Base-by-base conservation (phyloP, 768 basidiomycete species). In the Mycena capillaripes region DNA sequence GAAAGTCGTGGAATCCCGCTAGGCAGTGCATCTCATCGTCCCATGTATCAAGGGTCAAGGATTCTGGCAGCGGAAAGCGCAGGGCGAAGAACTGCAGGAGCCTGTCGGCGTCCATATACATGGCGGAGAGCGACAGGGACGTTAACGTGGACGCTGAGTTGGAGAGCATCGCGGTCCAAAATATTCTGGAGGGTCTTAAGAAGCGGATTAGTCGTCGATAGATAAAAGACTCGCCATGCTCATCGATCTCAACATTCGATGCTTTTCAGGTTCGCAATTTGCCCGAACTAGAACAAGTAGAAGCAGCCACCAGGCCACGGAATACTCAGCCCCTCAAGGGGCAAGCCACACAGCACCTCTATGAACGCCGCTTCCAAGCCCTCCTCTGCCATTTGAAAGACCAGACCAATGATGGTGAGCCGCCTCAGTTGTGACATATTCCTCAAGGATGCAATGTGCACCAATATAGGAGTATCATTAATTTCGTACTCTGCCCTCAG, bases 341-440 rank as follows among this genome's bases (percentile, higher is more conserved):
- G 42, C 30, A 66, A 29, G 30, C 42, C 21, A 9, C 19, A 19
- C 44, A 66, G 21, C 2, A 29, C 23, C 6, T 57, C 42, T 6
- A 66, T 46, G 29, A 44, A 57, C 8, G 46, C 40, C n/a, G 53
- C 42, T 12, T 56, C 57, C 42, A 42, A 5, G 25, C 46, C 55
- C 40, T 66, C 55, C 2, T 34, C 65, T 23, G 65, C 63, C 14
- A n/a, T 5, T 0, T 6, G 14, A 40, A 66, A 57, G 21, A 66
- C 23, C 0, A 32, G n/a, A 17, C 65, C 65, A 21, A 46, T 32
- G 16, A 57, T 44, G 1, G 25, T 56, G 21, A 66, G 32, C 14
- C 29, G 12, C 44, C 46, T 66, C 16, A 66, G 27, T 32, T 46
- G 65, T 30, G 52, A 44, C 55, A 66, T 66, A 29, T 48, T 66